These are phyloP conservation scores for Cladorrhinum samala DNA, from an alignment of 495 filamentous ascomycete species.

Conservation along the genomic window DNA sequence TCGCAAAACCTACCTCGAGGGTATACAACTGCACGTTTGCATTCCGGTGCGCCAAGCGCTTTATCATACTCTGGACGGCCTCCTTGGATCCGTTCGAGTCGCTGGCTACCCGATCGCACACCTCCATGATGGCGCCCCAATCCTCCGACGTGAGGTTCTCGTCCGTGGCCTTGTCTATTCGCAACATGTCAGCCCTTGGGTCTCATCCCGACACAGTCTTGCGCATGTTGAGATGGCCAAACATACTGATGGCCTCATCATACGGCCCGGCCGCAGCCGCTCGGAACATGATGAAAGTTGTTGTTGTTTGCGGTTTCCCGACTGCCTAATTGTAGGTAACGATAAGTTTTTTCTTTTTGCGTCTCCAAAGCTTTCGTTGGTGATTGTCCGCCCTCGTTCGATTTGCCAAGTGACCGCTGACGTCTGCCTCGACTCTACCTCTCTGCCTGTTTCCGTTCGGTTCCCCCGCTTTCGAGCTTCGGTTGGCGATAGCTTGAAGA, in stretches of 20 bases:
- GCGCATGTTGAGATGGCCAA: no score
- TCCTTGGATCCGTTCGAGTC: constrained; percentile 69
- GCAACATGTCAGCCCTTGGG: constrained; percentile 11
- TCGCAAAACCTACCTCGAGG: constrained; percentile 60
- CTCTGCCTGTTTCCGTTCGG: not conserved
- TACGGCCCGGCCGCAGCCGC: constrained; percentile 45
- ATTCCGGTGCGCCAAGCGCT: constrained; percentile 91
- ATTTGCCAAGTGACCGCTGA: not conserved
- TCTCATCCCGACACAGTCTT: no score
- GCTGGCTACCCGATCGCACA: constrained; percentile 81
- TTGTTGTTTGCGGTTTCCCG: not conserved
- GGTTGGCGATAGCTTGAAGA: not conserved
- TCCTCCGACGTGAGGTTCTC: constrained; percentile 98
- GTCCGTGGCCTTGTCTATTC: constrained; percentile 89
- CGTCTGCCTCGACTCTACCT: not conserved
- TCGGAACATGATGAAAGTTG: constrained; percentile 41
- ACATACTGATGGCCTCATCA: constrained; percentile 48
- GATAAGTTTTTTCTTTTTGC: no score
- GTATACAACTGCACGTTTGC: constrained; percentile 99
- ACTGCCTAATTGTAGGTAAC: not conserved
- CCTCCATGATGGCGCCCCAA: constrained; percentile 98
- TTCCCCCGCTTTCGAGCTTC: not conserved
- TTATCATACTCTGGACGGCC: constrained; percentile 89
- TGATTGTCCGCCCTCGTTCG: no score
- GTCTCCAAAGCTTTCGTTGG: no score